Percentiles rank a stretch among this genome's conserved stretches.
Evolutionary conservation across 73 alveolate genomes (phyloP).

Genomic region (Breviolum minutum): DNA sequence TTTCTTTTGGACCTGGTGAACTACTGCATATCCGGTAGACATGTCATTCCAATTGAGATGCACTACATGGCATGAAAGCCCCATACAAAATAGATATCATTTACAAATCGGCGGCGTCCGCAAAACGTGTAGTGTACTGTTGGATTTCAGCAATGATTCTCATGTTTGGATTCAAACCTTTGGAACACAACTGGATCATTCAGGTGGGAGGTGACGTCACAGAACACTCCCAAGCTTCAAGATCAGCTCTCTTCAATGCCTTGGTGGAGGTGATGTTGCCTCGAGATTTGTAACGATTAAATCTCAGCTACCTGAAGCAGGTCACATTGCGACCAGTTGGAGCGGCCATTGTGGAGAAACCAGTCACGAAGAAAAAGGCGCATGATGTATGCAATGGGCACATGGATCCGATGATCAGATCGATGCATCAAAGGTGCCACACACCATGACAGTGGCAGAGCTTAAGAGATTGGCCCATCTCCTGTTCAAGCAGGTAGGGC

Average conservation of each 20-base stretch:
- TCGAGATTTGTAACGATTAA: not conserved
- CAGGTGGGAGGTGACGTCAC: conserved; percentile 91
- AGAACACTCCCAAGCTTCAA: conserved; percentile 81
- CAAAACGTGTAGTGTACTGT: not conserved
- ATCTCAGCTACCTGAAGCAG: not conserved
- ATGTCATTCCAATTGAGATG: no score
- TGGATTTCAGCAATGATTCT: not conserved
- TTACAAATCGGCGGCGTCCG: not conserved
- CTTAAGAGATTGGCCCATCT: conserved; percentile 76
- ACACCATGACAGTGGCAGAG: conserved; percentile 92
- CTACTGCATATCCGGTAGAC: no score
- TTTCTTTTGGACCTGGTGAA: no score
- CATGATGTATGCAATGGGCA: not conserved
- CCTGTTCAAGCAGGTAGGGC: conserved; percentile 63
- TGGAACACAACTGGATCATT: not conserved
- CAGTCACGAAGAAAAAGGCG: conserved; percentile 58
- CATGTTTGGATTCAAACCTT: not conserved
- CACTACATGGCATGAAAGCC: no score
- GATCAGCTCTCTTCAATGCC: conserved; percentile 77
- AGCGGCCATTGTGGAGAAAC: conserved; percentile 88
- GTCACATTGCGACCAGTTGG: conserved; percentile 87
- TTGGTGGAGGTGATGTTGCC: conserved; percentile 31
- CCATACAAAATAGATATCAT: no score
- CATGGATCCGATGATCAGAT: not conserved
- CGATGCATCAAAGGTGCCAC: conserved; percentile 39